A percentile compares a stretch with the other conserved stretches of the same genome.
These are phyloP conservation scores for Chlorophyllum brunneum DNA, from an alignment of 768 basidiomycete species.

Conservation along the genomic window DNA sequence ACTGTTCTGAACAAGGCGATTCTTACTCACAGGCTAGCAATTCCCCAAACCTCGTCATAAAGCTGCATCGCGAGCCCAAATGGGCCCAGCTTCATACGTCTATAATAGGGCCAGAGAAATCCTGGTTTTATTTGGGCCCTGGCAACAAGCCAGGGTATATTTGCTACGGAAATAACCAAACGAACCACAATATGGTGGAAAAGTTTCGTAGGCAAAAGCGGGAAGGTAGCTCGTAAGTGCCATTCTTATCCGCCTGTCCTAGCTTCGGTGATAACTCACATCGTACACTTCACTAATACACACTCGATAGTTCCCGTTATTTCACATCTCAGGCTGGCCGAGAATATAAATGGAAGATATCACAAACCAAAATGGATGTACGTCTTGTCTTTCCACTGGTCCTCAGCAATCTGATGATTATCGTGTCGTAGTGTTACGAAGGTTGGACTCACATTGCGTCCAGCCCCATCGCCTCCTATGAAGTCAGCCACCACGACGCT, in stretches of 20 bases:
- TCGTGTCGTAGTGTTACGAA: conserved; percentile 52
- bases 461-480: conserved; percentile 60
- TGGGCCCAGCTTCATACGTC: conserved; percentile 68
- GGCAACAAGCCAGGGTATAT: conserved; percentile 56
- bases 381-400: conserved; percentile 15
- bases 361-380: conserved; percentile 64
- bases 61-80: conserved; percentile 55
- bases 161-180: conserved; percentile 62
- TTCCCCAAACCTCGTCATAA: conserved; percentile 24
- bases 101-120: conserved; percentile 78
- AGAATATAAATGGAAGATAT: conserved; percentile 75
- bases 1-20: background rate
- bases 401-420: background rate
- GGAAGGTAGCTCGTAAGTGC: conserved; percentile 58
- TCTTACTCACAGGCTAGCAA: background rate
- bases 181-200: conserved; percentile 57
- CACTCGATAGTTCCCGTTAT: conserved; percentile 57
- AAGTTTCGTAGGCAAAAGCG: conserved; percentile 49
- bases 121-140: conserved; percentile 76
- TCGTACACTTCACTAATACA: background rate
- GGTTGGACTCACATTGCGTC: conserved; percentile 56
- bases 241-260: background rate
- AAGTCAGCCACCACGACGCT: conserved; percentile 52
- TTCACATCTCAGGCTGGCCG: conserved; percentile 67
- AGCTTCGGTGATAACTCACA: no score